Evolutionary conservation across 345 rosid species (phyloP), one percentile per base, ranked within the genome.

Genomic region (Turnera subulata): DNA sequence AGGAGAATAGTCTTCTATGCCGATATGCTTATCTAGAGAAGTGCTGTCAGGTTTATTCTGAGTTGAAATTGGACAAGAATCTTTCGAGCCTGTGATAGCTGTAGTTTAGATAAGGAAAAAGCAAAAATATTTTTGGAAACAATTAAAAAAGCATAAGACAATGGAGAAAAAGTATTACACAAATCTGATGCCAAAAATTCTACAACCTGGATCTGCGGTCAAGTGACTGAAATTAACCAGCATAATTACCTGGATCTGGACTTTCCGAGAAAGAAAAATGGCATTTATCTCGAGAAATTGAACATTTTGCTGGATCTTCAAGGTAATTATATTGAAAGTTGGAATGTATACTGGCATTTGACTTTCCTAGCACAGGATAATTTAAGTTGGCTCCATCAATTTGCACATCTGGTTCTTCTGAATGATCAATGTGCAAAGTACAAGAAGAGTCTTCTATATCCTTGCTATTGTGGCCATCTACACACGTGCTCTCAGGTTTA

Each of bases 191-290:
- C 19, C 52, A 19, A 39, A 47, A 9, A 37, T 11, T 14, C 25
- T 6, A 49, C 7, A 66, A 75, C 79, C 78, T 57, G 58, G 61
- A 55, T 62, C 58, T 9, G 18, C 29, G 4, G 23, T 51, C 17
- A 61, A 15, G 43, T 55, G 3, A 18, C 21, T 37, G 35, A 67
- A 21, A 55, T n/a, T n/a, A n/a, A n/a, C n/a, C n/a, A n/a, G n/a
- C n/a, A n/a, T n/a, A n/a, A n/a, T n/a, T n/a, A n/a, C n/a, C n/a
- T n/a, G n/a, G n/a, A n/a, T n/a, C n/a, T 35, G 50, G 39, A 39
- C 37, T 11, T 18, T 6, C 17, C 15, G 1, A n/a, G 20, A 37
- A 29, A 24, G 37, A 21, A 35, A 24, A 29, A 35, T 17, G 23
- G 37, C 38, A n/a, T 35, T 33, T 35, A 6, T 54, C 15, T 17